These are phyloP conservation scores for Leishmania gerbilli DNA, from an alignment of 208 protist species.

Conservation along the genomic window DNA sequence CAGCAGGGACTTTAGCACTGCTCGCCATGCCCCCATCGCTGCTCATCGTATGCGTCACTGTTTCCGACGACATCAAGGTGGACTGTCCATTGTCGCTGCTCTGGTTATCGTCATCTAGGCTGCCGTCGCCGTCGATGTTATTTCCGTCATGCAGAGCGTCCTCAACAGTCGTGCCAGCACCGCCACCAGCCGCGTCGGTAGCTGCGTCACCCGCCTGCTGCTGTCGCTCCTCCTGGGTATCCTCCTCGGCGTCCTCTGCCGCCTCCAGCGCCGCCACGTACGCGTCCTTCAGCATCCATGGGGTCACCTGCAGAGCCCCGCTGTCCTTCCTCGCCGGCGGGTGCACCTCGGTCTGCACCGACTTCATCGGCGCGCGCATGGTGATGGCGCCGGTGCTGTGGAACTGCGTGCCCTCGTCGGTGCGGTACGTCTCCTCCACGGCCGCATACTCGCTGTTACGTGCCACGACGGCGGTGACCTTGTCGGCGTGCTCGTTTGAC, in stretches of 20 bases:
- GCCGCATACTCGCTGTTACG: slow-evolving; percentile 56
- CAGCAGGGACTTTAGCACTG: background rate
- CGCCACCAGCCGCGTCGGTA: slow-evolving; percentile 16
- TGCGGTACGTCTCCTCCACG: slow-evolving; percentile 56
- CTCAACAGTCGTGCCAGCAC: slow-evolving; percentile 17
- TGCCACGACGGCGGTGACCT: slow-evolving; percentile 41
- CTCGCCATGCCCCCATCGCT: background rate
- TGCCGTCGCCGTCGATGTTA: slow-evolving; percentile 32
- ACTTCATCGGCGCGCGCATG: slow-evolving; percentile 77
- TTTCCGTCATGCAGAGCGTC: slow-evolving; percentile 54
- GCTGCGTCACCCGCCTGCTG: background rate
- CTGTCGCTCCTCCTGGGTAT: slow-evolving; percentile 20
- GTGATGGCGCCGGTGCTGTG: slow-evolving; percentile 82
- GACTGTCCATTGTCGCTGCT: slow-evolving; percentile 47
- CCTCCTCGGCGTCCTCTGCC: slow-evolving; percentile 58
- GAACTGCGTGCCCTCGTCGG: slow-evolving; percentile 79
- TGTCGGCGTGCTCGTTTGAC: slow-evolving; percentile 56
- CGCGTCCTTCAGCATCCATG: slow-evolving; percentile 91
- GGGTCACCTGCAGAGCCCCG: slow-evolving; percentile 73
- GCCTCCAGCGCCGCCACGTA: slow-evolving; percentile 50
- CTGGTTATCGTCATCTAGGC: slow-evolving; percentile 21
- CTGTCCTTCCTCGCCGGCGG: slow-evolving; percentile 56
- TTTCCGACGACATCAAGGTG: slow-evolving; percentile 32
- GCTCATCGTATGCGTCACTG: background rate
- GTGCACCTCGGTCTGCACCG: slow-evolving; percentile 86